phyloP scores from a whole-genome alignment of 2,329 filamentous ascomycete genomes.

The Sarocladium oryzae region DNA sequence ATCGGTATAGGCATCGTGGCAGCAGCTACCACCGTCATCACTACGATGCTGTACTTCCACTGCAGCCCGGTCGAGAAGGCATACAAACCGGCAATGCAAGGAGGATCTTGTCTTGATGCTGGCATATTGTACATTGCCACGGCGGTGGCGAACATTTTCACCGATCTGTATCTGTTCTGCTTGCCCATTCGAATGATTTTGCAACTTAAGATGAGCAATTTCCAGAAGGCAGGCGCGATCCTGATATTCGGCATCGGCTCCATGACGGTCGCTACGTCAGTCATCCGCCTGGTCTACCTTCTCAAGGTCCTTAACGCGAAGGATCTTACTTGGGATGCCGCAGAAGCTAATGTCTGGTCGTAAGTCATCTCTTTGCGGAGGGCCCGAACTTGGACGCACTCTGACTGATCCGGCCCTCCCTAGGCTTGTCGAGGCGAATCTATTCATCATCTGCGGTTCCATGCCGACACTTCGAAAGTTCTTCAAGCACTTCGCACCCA shows the following conservation, averaged over 20 bases:
- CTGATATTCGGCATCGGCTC: conserved; percentile 38
- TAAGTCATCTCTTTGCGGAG: conserved; percentile 12
- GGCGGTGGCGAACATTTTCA: conserved; percentile 39
- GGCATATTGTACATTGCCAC: conserved; percentile 41
- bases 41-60: conserved; percentile 18
- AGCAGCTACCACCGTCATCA: conserved; percentile 22
- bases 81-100: conserved; percentile 15
- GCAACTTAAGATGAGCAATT: conserved; percentile 33
- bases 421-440: conserved; percentile 31
- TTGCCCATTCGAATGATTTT: conserved; percentile 39
- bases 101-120: conserved; percentile 33
- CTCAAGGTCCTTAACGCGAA: conserved; percentile 17
- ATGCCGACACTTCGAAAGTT: conserved; percentile 31
- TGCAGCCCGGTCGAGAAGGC: conserved; percentile 19
- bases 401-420: background rate
- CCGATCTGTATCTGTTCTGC: conserved; percentile 38
- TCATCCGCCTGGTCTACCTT: conserved; percentile 21
- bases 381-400: too few species aligned
- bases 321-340: conserved; percentile 24
- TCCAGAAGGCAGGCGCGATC: conserved; percentile 37
- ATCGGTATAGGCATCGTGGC: conserved; percentile 22
- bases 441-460: conserved; percentile 33
- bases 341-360: conserved; percentile 22
- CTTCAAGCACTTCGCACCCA: conserved; percentile 25
- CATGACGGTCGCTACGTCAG: conserved; percentile 23